Evolutionary conservation across 2,329 filamentous ascomycete genomes (phyloP).

Genomic region (Verticillium tricorpus): DNA sequence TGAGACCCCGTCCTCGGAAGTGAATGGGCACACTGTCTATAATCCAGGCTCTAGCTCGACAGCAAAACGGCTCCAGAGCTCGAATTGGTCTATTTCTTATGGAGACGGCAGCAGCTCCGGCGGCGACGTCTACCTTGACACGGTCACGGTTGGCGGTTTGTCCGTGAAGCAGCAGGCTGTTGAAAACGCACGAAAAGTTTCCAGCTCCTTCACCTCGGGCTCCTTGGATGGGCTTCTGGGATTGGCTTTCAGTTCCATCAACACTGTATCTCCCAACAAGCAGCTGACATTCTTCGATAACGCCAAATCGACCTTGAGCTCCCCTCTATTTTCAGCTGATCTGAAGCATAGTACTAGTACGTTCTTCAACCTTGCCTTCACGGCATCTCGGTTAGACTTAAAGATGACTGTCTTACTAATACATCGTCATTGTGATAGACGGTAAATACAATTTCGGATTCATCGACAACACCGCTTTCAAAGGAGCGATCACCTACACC

Average conservation of each 20-base stretch:
- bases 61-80: constrained; percentile 18
- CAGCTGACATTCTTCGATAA: constrained; percentile 22
- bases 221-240: constrained; percentile 59
- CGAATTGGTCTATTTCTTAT: constrained; percentile 25
- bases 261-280: constrained; percentile 25
- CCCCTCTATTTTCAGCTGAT: constrained; percentile 12
- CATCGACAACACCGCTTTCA: constrained; percentile 54
- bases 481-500: constrained; percentile 52
- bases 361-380: background rate
- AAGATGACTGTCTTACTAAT: too few relatives aligned
- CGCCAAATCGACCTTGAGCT: constrained; percentile 9
- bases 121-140: constrained; percentile 26
- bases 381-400: background rate
- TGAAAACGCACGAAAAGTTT: constrained; percentile 22
- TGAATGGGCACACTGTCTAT: constrained; percentile 24
- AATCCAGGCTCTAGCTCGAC: constrained; percentile 21
- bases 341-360: constrained; percentile 11
- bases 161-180: constrained; percentile 22
- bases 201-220: constrained; percentile 16
- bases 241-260: constrained; percentile 52
- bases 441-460: constrained; percentile 33
- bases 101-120: constrained; percentile 25
- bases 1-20: constrained; percentile 16
- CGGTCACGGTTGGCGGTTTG: constrained; percentile 23
- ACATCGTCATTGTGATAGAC: constrained; percentile 9